Evolutionary conservation across 148 eudicot genomes (phyloP), one percentile per base, ranked within the genome.

Genomic region (Rhododendron simsii): DNA sequence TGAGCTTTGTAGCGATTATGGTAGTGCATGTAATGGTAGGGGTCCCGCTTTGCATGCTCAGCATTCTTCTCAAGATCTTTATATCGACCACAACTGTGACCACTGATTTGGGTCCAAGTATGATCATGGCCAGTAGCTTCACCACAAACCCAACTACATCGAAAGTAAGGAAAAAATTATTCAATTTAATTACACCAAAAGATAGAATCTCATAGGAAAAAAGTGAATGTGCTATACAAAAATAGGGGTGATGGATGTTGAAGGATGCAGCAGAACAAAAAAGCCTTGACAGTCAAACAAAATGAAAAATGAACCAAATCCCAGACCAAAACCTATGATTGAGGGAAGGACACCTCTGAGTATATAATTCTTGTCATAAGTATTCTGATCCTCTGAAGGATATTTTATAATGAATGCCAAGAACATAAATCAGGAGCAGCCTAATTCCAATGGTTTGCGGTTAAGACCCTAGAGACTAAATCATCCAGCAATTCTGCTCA

Each of bases 1-100:
- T 94, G 98, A 33, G 91, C 98, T 86, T 94, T 94, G 88, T 91
- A 94, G 21, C 94, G 93, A 50, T 89, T 91, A 77, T 93, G 92
- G 83, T 94, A 94, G 59, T 94, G 98, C 89, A 89, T 92, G 88
- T 93, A 93, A 50, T 95, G 91, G 33, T 89, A 88, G 35, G 93
- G 94, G 67, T 87, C 89, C 78, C 92, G 89, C 83, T 89, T 94
- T 83, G 92, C 92, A 51, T 87, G 87, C 75, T 89, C 93, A 14
- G 93, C 84, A 59, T 87, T 86, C 85, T 86, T 86, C 77, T 85
- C 88, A 51, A 76, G 65, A 26, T 94, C 93, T 88, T 91, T 92
- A 78, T 88, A 94, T 48, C 94, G 95, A 78, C 97, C 95, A 90
- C 97, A 94, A 41, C 91, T 86, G 55, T 91, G 93, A 84, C 91